A percentile compares a stretch with the other conserved stretches of the same genome.
phyloP scores from a whole-genome alignment of 2,329 filamentous ascomycete genomes.

The Thermothelomyces thermophilus region DNA sequence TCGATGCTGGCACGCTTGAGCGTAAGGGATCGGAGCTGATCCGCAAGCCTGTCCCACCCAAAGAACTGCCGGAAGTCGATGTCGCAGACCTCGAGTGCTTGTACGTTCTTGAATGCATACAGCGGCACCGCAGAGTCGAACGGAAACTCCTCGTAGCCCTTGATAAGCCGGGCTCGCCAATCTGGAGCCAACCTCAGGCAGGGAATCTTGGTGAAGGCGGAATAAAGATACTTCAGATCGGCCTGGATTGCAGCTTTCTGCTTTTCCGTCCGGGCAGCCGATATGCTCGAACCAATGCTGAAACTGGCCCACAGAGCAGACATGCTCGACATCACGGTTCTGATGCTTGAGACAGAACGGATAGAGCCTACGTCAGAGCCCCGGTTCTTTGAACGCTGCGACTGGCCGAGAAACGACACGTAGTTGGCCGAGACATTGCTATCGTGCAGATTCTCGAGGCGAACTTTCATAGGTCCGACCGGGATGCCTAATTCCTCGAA shows the following conservation, averaged over 20 bases:
- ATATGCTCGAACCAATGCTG: constrained; percentile 72
- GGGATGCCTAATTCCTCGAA: constrained; percentile 89
- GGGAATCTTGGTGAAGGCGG: constrained; percentile 96
- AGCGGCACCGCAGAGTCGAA: constrained; percentile 95
- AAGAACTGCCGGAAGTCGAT: constrained; percentile 96
- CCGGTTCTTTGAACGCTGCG: constrained; percentile 71
- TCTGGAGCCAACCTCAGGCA: constrained; percentile 87
- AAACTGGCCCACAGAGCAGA: constrained; percentile 87
- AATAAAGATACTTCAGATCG: constrained; percentile 94
- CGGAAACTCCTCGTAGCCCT: constrained; percentile 93
- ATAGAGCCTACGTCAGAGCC: constrained; percentile 83
- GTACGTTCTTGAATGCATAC: constrained; percentile 96
- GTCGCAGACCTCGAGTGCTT: constrained; percentile 87
- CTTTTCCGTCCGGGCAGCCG: constrained; percentile 76
- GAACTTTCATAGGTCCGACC: constrained; percentile 93
- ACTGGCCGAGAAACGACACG: constrained; percentile 86
- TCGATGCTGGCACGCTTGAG: constrained; percentile 83
- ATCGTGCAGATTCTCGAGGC: constrained; percentile 88
- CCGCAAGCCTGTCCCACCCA: constrained; percentile 90
- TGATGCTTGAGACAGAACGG: constrained; percentile 90
- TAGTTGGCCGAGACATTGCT: constrained; percentile 83
- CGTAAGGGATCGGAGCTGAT: constrained; percentile 83
- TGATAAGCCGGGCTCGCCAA: constrained; percentile 81
- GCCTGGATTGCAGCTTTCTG: constrained; percentile 79
- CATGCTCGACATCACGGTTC: constrained; percentile 97